Evolutionary conservation across 768 basidiomycete genomes (phyloP).

Genomic region (Lactarius sanguifluus): DNA sequence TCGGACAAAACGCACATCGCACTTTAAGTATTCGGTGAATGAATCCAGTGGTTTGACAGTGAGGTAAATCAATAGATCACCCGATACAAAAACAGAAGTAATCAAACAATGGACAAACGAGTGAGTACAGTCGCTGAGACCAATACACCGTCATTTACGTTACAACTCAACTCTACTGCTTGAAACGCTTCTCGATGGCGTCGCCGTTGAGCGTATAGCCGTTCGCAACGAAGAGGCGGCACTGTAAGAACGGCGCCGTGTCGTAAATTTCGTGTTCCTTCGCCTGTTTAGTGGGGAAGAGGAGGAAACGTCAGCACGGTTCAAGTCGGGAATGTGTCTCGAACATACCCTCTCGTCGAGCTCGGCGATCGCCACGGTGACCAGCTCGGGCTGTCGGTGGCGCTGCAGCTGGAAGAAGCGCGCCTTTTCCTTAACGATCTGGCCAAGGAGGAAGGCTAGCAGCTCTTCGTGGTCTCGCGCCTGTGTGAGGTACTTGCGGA

Average conservation of each 20-base stretch:
- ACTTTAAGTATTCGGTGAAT: neutral
- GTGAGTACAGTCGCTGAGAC: neutral
- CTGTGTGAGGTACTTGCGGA: conserved; percentile 96
- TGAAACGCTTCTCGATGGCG: conserved; percentile 75
- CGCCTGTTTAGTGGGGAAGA: conserved; percentile 49
- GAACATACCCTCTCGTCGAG: conserved; percentile 80
- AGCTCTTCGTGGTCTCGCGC: conserved; percentile 96
- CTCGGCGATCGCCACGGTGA: conserved; percentile 75
- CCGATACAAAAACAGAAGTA: neutral
- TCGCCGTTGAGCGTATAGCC: conserved; percentile 74
- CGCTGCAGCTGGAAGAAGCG: conserved; percentile 77
- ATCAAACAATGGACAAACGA: neutral
- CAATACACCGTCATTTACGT: neutral
- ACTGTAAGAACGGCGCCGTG: conserved; percentile 77
- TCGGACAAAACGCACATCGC: neutral
- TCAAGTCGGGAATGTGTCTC: neutral
- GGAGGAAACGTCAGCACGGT: neutral
- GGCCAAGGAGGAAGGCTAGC: conserved; percentile 90
- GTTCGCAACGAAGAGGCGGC: conserved; percentile 82
- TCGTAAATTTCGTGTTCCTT: conserved; percentile 98
- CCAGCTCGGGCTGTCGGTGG: conserved; percentile 72
- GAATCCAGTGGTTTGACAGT: neutral
- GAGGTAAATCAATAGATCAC: neutral
- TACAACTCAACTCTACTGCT: conserved; percentile 30
- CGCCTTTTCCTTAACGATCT: conserved; percentile 89